phyloP scores from a whole-genome alignment of 345 rosid species.

The Draba incana region DNA sequence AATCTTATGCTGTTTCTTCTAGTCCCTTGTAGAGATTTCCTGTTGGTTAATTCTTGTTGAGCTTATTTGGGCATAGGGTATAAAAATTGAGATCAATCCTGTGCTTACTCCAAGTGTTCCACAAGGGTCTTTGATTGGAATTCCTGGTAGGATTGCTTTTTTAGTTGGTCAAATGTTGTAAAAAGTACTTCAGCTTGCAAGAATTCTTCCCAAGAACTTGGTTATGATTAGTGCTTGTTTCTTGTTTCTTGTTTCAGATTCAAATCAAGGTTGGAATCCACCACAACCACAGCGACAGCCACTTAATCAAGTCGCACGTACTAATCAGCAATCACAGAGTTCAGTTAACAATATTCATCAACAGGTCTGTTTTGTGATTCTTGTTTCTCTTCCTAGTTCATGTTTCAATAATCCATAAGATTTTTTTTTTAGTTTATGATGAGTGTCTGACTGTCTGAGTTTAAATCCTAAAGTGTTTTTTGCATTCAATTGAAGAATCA shows the following conservation, averaged over 20 bases:
- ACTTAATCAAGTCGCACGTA: conserved; percentile 62
- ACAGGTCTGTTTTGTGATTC: conserved; percentile 82
- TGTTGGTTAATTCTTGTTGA: conserved; percentile 32
- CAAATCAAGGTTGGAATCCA: conserved; percentile 68
- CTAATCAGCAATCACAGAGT: conserved; percentile 77
- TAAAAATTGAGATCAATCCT: too few species aligned
- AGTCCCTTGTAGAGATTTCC: conserved; percentile 13
- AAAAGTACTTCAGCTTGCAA: conserved; percentile 19
- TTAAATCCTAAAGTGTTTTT: conserved; percentile 48
- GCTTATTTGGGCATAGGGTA: conserved; percentile 65
- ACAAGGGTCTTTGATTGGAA: too few species aligned
- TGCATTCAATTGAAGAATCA: conserved; percentile 66
- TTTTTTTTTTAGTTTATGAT: too few species aligned
- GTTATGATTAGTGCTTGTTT: conserved; percentile 18
- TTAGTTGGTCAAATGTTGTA: too few species aligned
- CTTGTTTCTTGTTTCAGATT: conserved; percentile 70
- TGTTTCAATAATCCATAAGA: too few species aligned
- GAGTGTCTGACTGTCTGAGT: too few species aligned
- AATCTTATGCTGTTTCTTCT: neutral
- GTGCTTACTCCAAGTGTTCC: too few species aligned
- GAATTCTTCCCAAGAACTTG: neutral
- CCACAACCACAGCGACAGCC: conserved; percentile 53
- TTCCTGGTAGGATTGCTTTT: too few species aligned
- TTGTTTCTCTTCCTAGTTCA: conserved; percentile 9
- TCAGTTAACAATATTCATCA: conserved; percentile 75